These are phyloP conservation scores for Podaxis carcinomalis DNA, from an alignment of 768 basidiomycete species.

Conservation along the genomic window DNA sequence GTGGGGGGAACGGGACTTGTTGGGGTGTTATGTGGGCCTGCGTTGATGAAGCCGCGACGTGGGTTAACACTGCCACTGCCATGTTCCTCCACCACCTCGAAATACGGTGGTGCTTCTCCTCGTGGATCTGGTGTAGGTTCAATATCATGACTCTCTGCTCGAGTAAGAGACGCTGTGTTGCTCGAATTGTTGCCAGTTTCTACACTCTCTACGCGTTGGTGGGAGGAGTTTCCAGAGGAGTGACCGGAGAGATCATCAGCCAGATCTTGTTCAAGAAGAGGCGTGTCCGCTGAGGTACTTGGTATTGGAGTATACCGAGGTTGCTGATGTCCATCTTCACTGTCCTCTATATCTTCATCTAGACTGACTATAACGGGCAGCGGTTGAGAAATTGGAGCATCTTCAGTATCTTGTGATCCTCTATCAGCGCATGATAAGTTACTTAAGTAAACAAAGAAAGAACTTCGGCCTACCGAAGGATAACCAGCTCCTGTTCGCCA, in stretches of 20 bases:
- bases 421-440: constrained; percentile 22
- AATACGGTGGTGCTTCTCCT: constrained; percentile 68
- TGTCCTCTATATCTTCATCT: constrained; percentile 33
- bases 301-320: constrained; percentile 36
- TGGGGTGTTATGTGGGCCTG: background rate
- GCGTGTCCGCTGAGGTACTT: constrained; percentile 34
- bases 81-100: constrained; percentile 40
- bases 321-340: constrained; percentile 24
- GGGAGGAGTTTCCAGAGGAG: constrained; percentile 13
- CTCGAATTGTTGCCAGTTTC: constrained; percentile 29
- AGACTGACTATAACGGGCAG: constrained; percentile 34
- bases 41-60: background rate
- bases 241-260: constrained; percentile 21
- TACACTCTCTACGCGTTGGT: constrained; percentile 20
- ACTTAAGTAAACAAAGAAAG: background rate
- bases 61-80: background rate
- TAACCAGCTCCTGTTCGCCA: constrained; percentile 77
- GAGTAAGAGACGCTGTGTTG: constrained; percentile 26
- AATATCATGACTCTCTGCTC: constrained; percentile 19
- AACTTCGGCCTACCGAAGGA: constrained; percentile 37
- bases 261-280: constrained; percentile 34
- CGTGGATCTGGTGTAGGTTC: constrained; percentile 32
- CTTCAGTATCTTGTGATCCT: constrained; percentile 48
- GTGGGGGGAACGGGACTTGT: background rate
- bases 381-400: constrained; percentile 36